A percentile compares a stretch with the other conserved stretches of the same genome.
Conservation (phyloP, 2,329 filamentous ascomycete species). For the Trichoderma arundinaceum region DNA sequence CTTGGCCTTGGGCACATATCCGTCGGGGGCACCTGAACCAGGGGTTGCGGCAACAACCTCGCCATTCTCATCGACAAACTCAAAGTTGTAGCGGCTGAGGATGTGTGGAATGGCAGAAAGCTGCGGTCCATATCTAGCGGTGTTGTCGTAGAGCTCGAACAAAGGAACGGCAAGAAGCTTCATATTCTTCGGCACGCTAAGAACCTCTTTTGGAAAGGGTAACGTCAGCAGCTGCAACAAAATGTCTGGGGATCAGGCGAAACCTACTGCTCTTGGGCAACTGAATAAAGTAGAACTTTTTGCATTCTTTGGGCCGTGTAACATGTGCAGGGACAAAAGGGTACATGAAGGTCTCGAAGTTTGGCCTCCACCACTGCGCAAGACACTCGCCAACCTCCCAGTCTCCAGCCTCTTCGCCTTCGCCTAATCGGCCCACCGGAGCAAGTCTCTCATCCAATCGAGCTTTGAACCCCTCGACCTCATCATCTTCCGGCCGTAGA, state of each 20-base stretch:
- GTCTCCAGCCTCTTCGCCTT: slow-evolving; percentile 82
- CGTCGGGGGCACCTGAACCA: slow-evolving; percentile 64
- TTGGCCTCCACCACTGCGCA: slow-evolving; percentile 98
- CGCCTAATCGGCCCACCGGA: slow-evolving; percentile 83
- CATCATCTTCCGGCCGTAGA: slow-evolving; percentile 84
- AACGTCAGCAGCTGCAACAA: slow-evolving; percentile 4
- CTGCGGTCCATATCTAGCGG: slow-evolving; percentile 90
- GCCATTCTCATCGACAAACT: slow-evolving; percentile 93
- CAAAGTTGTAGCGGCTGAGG: slow-evolving; percentile 93
- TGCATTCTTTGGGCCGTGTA: slow-evolving; percentile 96
- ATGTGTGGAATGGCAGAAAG: slow-evolving; percentile 95
- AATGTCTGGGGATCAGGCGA: not conserved
- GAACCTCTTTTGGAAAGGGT: slow-evolving; percentile 67
- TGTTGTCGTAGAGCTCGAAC: slow-evolving; percentile 98
- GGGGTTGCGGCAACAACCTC: slow-evolving; percentile 86
- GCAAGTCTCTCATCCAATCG: slow-evolving; percentile 92
- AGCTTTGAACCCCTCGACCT: slow-evolving; percentile 92
- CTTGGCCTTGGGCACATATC: slow-evolving; percentile 67
- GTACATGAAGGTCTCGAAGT: slow-evolving; percentile 99
- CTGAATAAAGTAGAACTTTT: slow-evolving; percentile 98
- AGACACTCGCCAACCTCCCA: slow-evolving; percentile 96
- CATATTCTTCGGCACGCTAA: slow-evolving; percentile 99
- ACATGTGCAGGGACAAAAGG: slow-evolving; percentile 96
- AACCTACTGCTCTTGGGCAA: slow-evolving; percentile 81
- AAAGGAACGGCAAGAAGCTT: slow-evolving; percentile 95